Base-by-base conservation (phyloP, 108 stramenopile genomes). In the Cylindrotheca fusiformis region DNA sequence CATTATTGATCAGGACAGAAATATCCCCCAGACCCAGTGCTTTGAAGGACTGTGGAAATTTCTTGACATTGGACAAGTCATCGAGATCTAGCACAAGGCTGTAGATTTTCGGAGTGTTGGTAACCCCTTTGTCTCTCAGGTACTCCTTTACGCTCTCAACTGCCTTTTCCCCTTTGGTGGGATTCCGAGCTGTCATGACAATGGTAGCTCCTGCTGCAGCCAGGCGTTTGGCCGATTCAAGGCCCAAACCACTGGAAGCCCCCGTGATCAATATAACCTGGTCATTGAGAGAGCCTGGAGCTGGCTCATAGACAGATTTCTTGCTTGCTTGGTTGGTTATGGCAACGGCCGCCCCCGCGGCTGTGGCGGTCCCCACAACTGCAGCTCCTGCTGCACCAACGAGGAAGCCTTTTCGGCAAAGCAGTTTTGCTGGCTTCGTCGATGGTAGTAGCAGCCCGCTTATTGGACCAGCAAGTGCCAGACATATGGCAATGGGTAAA, bases 1-100 rank as follows among this genome's bases (percentile, higher is more conserved):
- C 95, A 78, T 96, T 96, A 60, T 93, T 91, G 52, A 96, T 54
- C 32, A 93, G 61, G 8, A 91, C 82, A 45, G 85, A 79, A 24
- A 93, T 69, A 12, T 71, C 48, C 25, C 58, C 69, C 1, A 77
- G 25, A 10, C 62, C 69, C 22, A 77, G 48, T 17, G 26, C 19
- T 28, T 62, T 48, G 55, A 33, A 57, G 5, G 49, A 32, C 1
- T 53, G 25, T 0, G 85, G 83, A 60, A 90, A 86, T 25, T 73
- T 57, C 56, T 80, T 83, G 48, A 86, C 83, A 51, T 71, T 74
- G 2, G 59, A 62, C 29, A 90, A 65, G 67, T 86, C 76, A 61
- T 80, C 77, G 33, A 90, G 59, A 67, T 90, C 88, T 28, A 90
- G 55, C 20, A 53, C 50, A 6, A 83, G 48, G 33, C 48, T 70